Evolutionary conservation across 2,329 filamentous ascomycete genomes (phyloP).

Genomic region (Xylariaceae sp.): DNA sequence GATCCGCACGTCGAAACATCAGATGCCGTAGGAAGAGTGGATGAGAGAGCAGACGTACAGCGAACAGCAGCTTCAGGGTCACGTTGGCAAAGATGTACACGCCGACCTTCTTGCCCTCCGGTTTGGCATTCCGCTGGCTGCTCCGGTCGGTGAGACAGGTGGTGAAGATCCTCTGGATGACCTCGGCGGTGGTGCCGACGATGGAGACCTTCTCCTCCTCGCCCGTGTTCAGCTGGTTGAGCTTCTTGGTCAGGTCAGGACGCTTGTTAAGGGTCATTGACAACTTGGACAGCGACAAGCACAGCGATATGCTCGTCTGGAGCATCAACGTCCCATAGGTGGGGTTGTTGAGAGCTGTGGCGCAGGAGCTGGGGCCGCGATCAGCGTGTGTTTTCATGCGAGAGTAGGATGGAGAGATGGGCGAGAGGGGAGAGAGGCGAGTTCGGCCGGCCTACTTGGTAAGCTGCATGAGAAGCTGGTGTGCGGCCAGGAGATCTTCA

Average conservation of each 20-base stretch:
- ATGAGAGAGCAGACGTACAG: slow-evolving; percentile 39
- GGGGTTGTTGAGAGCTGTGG: slow-evolving; percentile 72
- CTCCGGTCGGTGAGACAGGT: slow-evolving; percentile 79
- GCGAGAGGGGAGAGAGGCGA: no score
- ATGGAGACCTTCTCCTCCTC: slow-evolving; percentile 68
- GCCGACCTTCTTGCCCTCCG: slow-evolving; percentile 77
- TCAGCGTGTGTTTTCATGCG: slow-evolving; percentile 5
- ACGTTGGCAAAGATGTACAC: slow-evolving; percentile 92
- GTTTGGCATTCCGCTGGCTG: slow-evolving; percentile 56
- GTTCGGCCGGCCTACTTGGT: no score
- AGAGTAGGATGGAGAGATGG: neutral
- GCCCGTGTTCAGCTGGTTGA: slow-evolving; percentile 47
- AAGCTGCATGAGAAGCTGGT: slow-evolving; percentile 64
- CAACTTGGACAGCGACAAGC: slow-evolving; percentile 69
- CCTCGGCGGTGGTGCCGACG: slow-evolving; percentile 80
- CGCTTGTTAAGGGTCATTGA: slow-evolving; percentile 77
- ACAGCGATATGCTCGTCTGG: slow-evolving; percentile 75
- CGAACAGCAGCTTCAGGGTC: slow-evolving; percentile 80
- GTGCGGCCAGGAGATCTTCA: slow-evolving; percentile 65
- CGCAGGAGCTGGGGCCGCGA: slow-evolving; percentile 56
- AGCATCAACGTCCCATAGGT: slow-evolving; percentile 75
- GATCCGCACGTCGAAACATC: no score
- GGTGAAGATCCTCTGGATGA: slow-evolving; percentile 84
- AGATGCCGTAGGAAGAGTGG: neutral
- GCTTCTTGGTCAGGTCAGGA: slow-evolving; percentile 65